Base-by-base conservation (phyloP, 371 early-diverging fungal genomes). In the Mucor circinelloides region DNA sequence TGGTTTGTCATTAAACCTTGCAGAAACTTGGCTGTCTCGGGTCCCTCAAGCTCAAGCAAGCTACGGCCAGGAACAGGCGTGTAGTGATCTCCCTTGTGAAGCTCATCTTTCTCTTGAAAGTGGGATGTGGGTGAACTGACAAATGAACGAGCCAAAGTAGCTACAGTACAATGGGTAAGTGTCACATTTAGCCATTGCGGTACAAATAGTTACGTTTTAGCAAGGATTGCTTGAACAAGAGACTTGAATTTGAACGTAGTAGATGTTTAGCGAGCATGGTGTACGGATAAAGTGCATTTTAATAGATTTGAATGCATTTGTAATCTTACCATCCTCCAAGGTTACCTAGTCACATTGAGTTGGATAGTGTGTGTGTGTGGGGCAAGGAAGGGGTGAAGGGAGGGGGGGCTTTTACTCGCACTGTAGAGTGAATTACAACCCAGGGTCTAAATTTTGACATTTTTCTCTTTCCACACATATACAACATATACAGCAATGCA, bases 1-100 rank as follows among this genome's bases (percentile, higher is more conserved):
- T 96, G 85, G 80, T 96, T 95, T 17, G 96, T 97, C 56, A 89
- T 88, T 67, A 97, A 82, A 6, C 97, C 97, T 66, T 97, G 94
- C 54, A 97, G 77, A 71, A 95, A 96, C 73, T 90, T 90, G 56
- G 85, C 67, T 0, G 93, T 84, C 64, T 95, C 97, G 15, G 73
- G 71, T 12, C 97, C 97, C 21, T 78, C 69, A 36, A 94, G 77
- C 73, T 86, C 85, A 21, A 94, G 65, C 8, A 92, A 55, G n/a
- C 85, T 83, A 17, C 94, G 90, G n/a, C 85, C 74, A 8, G 88
- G 83, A 19, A 93, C 74, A 48, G 66, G 75, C 15, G 76, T 73
- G 60, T 75, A 81, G 38, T 67, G 74, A 34, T 76, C 64, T 48
- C 77, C 79, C 60, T 73, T 38, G 25, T 69, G 69, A 23, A 48